Conservation (phyloP, 164 flowering plant species). For the Vitis labrusca region DNA sequence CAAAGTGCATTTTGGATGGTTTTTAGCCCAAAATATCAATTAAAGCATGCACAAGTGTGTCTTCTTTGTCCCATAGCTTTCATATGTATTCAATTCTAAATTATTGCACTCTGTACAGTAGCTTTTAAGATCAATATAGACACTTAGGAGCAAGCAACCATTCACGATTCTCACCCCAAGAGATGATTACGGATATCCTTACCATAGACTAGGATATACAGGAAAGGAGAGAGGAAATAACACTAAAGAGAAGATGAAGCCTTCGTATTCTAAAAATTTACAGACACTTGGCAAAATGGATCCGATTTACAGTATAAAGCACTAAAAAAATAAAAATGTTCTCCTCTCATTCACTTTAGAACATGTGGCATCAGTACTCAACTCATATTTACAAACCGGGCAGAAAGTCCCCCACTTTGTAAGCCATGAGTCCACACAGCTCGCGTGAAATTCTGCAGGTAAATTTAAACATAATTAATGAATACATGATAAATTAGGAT, state of each 20-base stretch:
- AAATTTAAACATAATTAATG: background rate
- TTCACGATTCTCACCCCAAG: no score
- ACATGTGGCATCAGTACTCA: constrained; percentile 15
- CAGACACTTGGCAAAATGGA: background rate
- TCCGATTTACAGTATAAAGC: no score
- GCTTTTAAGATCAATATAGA: background rate
- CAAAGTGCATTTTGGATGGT: no score
- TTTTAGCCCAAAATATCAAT: no score
- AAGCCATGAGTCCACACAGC: constrained; percentile 67
- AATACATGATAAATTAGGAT: background rate
- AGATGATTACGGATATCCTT: no score
- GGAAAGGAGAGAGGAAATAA: background rate
- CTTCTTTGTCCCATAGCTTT: background rate
- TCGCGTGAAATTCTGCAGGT: constrained; percentile 57
- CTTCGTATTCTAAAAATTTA: background rate
- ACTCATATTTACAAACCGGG: constrained; percentile 63
- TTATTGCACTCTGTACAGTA: background rate
- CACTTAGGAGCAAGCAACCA: no score
- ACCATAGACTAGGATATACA: no score
- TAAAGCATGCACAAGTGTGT: no score
- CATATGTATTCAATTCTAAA: background rate
- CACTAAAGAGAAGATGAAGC: background rate
- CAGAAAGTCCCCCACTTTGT: constrained; percentile 70
- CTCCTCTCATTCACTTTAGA: constrained; percentile 15
- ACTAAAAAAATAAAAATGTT: constrained; percentile 3